Conservation (phyloP, 176 grass and related monocot species). For the Ampelocalamus luodianensis region DNA sequence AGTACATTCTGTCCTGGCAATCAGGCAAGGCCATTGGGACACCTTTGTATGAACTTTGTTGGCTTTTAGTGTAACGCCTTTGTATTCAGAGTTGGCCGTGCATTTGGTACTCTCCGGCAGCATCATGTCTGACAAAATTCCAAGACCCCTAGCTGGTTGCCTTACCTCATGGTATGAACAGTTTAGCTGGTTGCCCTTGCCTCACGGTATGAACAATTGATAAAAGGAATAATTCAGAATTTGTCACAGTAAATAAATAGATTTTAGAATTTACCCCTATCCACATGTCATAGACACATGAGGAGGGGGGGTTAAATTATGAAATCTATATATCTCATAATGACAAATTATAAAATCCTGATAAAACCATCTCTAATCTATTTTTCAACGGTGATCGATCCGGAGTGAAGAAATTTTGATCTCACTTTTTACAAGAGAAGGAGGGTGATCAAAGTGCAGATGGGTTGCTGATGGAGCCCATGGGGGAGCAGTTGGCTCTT, state of each 20-base stretch:
- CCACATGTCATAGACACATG: too few relatives aligned
- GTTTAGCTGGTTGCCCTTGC: neutral
- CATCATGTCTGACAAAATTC: neutral
- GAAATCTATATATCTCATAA: too few relatives aligned
- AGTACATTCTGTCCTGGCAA: neutral
- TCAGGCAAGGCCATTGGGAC: conserved; percentile 3
- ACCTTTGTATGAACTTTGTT: conserved; percentile 28
- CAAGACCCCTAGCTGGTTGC: neutral
- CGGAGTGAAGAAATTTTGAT: neutral
- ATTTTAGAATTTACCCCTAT: too few relatives aligned
- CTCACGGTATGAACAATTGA: neutral
- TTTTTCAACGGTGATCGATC: neutral
- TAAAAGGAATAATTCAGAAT: too few relatives aligned
- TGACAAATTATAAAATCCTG: too few relatives aligned
- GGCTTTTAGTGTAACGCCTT: conserved; percentile 10
- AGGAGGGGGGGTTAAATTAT: too few relatives aligned
- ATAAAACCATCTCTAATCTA: neutral
- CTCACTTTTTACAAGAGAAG: neutral
- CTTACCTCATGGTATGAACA: neutral
- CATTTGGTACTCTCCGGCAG: neutral
- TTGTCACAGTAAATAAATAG: too few relatives aligned
- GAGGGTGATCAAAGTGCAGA: conserved; percentile 15
- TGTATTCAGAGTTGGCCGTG: conserved; percentile 24
- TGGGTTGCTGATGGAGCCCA: conserved; percentile 17
- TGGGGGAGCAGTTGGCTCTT: conserved; percentile 40